phyloP scores from a whole-genome alignment of 75 land plant genomes.

The Sequoia sempervirens region DNA sequence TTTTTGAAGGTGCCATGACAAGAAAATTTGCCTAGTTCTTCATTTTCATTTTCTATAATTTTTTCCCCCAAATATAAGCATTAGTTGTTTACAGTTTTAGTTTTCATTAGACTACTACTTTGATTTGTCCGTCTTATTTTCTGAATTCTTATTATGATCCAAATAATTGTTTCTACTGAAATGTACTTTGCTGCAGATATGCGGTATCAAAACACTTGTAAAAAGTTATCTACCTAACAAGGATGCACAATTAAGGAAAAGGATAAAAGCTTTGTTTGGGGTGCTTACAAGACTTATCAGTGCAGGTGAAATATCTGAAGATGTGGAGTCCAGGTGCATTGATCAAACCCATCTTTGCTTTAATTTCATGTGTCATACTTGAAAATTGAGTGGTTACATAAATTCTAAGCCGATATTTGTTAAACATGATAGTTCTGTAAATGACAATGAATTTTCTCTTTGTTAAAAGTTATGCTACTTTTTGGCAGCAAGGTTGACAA shows the following conservation, averaged over 20 bases:
- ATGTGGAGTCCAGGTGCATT: conserved; percentile 67
- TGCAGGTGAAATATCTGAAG: conserved; percentile 65
- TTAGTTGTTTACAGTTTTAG: not conserved
- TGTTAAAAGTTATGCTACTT: not conserved
- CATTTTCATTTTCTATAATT: not conserved
- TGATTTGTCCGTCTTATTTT: not conserved
- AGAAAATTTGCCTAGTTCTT: not conserved
- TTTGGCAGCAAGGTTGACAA: conserved; percentile 72
- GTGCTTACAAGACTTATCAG: conserved; percentile 56
- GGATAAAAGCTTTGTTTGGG: conserved; percentile 55
- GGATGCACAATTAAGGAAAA: conserved; percentile 73
- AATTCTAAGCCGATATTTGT: not conserved
- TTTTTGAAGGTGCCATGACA: conserved; percentile 56
- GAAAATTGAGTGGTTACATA: not conserved
- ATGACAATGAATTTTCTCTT: not conserved
- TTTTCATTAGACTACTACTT: not conserved
- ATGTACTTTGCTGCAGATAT: conserved; percentile 48
- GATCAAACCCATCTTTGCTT: not conserved
- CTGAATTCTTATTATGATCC: not conserved
- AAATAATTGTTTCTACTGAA: not conserved
- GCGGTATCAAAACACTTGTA: conserved; percentile 77
- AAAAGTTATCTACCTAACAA: conserved; percentile 89
- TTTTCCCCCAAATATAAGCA: not conserved
- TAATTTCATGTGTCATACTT: not conserved
- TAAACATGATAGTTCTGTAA: not conserved